These are phyloP conservation scores for Royoungia palumana DNA, from an alignment of 768 basidiomycete genomes.

Conservation along the genomic window DNA sequence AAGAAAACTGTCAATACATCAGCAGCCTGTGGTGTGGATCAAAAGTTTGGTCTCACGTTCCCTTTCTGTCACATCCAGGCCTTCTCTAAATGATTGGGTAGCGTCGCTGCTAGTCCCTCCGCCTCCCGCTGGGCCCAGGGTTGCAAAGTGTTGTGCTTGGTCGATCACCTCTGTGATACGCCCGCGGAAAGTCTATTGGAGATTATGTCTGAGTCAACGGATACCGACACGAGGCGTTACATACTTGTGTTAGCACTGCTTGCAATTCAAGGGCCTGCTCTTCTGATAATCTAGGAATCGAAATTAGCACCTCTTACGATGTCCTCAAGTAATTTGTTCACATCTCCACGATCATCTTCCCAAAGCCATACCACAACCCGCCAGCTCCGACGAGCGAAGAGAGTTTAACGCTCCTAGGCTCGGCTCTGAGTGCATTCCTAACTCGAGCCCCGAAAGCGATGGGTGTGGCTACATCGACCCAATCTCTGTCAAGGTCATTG, in stretches of 20 bases:
- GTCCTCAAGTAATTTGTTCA: slow-evolving; percentile 33
- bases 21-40: neutral
- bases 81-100: slow-evolving; percentile 81
- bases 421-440: slow-evolving; percentile 83
- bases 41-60: slow-evolving; percentile 59
- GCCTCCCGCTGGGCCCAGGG: slow-evolving; percentile 56
- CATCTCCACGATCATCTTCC: slow-evolving; percentile 83
- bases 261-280: slow-evolving; percentile 71
- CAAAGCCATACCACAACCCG: slow-evolving; percentile 91
- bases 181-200: slow-evolving; percentile 63
- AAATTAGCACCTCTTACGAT: neutral
- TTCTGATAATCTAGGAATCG: slow-evolving; percentile 61
- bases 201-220: neutral
- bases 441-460: slow-evolving; percentile 73
- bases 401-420: slow-evolving; percentile 80
- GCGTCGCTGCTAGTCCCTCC: slow-evolving; percentile 52
- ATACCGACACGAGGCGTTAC: slow-evolving; percentile 14
- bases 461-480: slow-evolving; percentile 86
- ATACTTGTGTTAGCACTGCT: slow-evolving; percentile 62
- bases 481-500: slow-evolving; percentile 52
- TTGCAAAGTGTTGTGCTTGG: slow-evolving; percentile 87
- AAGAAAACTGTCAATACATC: slow-evolving; percentile 61
- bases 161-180: slow-evolving; percentile 78
- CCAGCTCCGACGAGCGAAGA: slow-evolving; percentile 82
- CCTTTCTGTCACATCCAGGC: slow-evolving; percentile 88